Conservation (phyloP, 176 grass and related monocot genomes). For the Lolium multiflorum region DNA sequence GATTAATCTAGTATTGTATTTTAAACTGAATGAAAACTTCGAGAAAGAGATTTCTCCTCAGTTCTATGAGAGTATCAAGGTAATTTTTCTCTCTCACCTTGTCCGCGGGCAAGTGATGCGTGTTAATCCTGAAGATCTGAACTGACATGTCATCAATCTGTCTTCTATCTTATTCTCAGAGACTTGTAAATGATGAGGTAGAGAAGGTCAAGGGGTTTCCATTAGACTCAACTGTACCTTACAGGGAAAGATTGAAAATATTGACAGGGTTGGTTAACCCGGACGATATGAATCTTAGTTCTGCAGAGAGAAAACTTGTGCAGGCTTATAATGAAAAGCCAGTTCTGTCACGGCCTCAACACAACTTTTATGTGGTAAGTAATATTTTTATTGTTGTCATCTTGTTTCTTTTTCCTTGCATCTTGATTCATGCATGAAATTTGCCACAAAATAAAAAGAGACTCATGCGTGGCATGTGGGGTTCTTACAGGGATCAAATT, state of each 20-base stretch:
- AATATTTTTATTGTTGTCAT: neutral
- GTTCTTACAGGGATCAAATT: constrained; percentile 82
- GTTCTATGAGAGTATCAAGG: constrained; percentile 89
- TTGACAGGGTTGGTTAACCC: constrained; percentile 88
- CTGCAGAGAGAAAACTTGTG: constrained; percentile 85
- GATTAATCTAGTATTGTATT: constrained; percentile 79
- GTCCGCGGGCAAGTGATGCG: constrained; percentile 20
- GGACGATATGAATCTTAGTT: constrained; percentile 86
- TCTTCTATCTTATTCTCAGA: constrained; percentile 51
- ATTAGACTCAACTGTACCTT: constrained; percentile 77
- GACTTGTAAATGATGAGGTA: constrained; percentile 74
- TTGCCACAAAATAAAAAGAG: neutral
- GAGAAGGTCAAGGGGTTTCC: constrained; percentile 92
- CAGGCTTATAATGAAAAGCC: constrained; percentile 96
- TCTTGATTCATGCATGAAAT: constrained; percentile 24
- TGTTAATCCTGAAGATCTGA: neutral
- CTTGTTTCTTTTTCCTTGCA: constrained; percentile 10
- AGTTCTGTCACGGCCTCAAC: constrained; percentile 85
- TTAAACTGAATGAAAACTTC: constrained; percentile 86
- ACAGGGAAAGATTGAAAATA: constrained; percentile 95
- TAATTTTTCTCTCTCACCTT: constrained; percentile 26
- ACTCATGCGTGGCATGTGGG: neutral
- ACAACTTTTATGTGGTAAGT: constrained; percentile 83
- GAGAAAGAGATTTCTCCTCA: constrained; percentile 84
- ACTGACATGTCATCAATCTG: neutral